Percentiles rank a stretch among this genome's conserved stretches.
Conservation (phyloP, 176 grass and related monocot genomes). For the Typha latifolia region DNA sequence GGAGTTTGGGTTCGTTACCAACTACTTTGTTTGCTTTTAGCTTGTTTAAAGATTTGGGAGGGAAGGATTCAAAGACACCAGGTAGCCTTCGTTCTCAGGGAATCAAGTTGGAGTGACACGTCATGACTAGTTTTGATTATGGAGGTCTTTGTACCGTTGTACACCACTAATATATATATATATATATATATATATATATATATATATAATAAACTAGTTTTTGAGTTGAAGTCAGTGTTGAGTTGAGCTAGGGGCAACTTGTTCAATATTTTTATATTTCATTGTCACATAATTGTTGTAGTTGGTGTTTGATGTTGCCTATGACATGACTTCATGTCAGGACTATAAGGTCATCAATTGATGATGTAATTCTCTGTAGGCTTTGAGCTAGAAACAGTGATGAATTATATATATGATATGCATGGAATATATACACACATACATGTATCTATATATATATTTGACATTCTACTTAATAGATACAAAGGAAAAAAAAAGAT, state of each 20-base stretch:
- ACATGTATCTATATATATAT: too few relatives aligned
- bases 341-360: too few relatives aligned
- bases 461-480: background rate
- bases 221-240: conserved; percentile 1
- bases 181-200: background rate
- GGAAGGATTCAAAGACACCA: background rate
- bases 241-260: background rate
- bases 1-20: conserved; percentile 22
- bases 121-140: background rate
- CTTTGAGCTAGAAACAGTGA: too few relatives aligned
- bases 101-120: background rate
- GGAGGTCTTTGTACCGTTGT: too few relatives aligned
- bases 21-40: conserved; percentile 24
- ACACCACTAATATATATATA: background rate
- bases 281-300: too few relatives aligned
- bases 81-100: background rate
- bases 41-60: conserved; percentile 9
- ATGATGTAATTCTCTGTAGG: too few relatives aligned
- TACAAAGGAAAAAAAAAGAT: background rate
- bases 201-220: background rate
- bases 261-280: background rate
- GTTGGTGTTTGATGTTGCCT: too few relatives aligned
- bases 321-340: too few relatives aligned
- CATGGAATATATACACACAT: too few relatives aligned
- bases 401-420: too few relatives aligned